A percentile compares a stretch with the other conserved stretches of the same genome.
Evolutionary conservation across 352 stramenopile species (phyloP).

Genomic region (Phytophthora pistaciae): DNA sequence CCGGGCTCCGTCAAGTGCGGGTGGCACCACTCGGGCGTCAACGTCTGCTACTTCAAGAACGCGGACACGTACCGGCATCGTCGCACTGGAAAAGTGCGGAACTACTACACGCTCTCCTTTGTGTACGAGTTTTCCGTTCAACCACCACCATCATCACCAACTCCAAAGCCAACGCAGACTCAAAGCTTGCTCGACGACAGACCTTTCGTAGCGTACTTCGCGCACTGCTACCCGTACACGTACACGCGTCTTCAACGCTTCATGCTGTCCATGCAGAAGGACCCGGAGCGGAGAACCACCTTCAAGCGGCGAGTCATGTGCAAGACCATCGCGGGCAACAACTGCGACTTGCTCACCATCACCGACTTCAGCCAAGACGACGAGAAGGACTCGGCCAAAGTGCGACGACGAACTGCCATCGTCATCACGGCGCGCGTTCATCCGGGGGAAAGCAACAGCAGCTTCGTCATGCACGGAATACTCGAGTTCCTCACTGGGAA

Average conservation of each 20-base stretch:
- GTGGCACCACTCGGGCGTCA: constrained; percentile 75
- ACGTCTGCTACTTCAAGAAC: constrained; percentile 90
- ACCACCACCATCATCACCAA: constrained; percentile 1
- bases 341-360: constrained; percentile 91
- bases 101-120: constrained; percentile 85
- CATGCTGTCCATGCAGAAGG: constrained; percentile 62
- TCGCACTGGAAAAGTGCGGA: constrained; percentile 52
- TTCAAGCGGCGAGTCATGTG: constrained; percentile 76
- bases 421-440: constrained; percentile 90
- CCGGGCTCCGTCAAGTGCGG: constrained; percentile 36
- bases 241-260: constrained; percentile 78
- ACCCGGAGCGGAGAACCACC: constrained; percentile 52
- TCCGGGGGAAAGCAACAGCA: constrained; percentile 90
- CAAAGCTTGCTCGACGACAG: constrained; percentile 25
- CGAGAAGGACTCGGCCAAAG: constrained; percentile 29
- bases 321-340: constrained; percentile 87
- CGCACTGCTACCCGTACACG: constrained; percentile 89
- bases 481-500: constrained; percentile 86
- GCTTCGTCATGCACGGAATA: constrained; percentile 92
- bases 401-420: constrained; percentile 56
- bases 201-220: constrained; percentile 69
- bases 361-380: constrained; percentile 79
- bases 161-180: neutral
- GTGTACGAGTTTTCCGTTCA: constrained; percentile 65
- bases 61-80: constrained; percentile 68